Evolutionary conservation across 257 asterid genomes (phyloP), one percentile per base, ranked within the genome.

Genomic region (Voacanga thouarsii): DNA sequence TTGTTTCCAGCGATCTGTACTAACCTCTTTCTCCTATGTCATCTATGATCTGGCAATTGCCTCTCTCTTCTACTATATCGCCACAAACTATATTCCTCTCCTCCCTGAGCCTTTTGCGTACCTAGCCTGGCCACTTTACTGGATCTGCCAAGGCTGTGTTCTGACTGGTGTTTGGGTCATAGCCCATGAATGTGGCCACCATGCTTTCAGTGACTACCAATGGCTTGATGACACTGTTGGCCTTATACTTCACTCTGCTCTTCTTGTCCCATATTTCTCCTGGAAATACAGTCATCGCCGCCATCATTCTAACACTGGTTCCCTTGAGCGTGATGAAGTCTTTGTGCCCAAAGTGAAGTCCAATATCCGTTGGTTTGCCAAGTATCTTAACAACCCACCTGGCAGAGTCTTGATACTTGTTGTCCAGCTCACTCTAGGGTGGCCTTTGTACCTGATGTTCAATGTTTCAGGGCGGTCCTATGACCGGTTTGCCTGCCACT

Each of bases 1-100:
- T 86, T 91, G 97, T 78, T 92, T 92, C 91, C 71, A 88, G 83
- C 92, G 97, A 5, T 92, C 97, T 1, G 85, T 92, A n/a, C 90
- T 87, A 16, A 91, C 86, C 76, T 92, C 97, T 11, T 92, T 92
- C 82, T 92, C 97, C 65, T 92, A 91, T 1, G 90, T 91, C 23
- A 43, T 82, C 4, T 87, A 83, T 51, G 97, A 92, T 84, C 85
- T 92, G 4, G 64, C 83, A 67, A 83, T 92, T 24, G 91, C 83
- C 83, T 82, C 87, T 70, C 71, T 91, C 69, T 82, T 92, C 73
- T 89, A 89, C 92, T 86, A 88, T 26, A 72, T 79, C 12, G 96
- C 97, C 80, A 86, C 97, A 66, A 87, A 79, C 69, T 91, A 80
- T 69, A 60, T 92, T 90, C 91, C 84, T 6, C 87, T 78, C 75